Base-by-base conservation (phyloP, 176 grass and related monocot species). In the Dendrocalamus sinicus region DNA sequence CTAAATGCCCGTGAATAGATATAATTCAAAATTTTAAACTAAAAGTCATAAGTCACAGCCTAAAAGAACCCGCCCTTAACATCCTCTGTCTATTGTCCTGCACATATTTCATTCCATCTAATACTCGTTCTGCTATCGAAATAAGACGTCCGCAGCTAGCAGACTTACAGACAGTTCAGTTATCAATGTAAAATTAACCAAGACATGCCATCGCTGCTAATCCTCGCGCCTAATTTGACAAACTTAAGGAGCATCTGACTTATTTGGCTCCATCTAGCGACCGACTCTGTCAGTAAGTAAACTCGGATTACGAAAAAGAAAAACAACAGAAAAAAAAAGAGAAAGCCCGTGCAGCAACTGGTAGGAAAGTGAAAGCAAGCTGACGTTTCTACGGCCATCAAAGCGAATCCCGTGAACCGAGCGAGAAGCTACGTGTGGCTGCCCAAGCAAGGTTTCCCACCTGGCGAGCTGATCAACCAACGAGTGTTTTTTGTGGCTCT, bases 361-460 rank as follows among this genome's bases (percentile, higher is more conserved):
- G 48, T 2, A 64, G 41, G 22, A 41, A 77, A 55, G 81, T 9
- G 30, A 67, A 64, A 73, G 35, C 32, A 78, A 41, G 44, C 16
- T 81, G 6, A 9, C 63, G 57, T 66, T 52, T 70, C 15, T 62
- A 68, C 26, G 84, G 66, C 39, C 57, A 24, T 48, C 37, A 28
- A 30, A 78, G 37, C 40, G 0, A 47, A n/a, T 28, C 75, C 80
- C 89, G 89, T 84, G 89, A 90, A 82, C 23, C 15, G 11, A 39
- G 19, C 59, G 6, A 64, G 19, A 67, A 55, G 70, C 30, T 79
- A 62, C 85, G 7, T 35, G 63, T 78, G 35, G 41, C 28, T 70
- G 53, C 51, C 57, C 48, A 39, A 55, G 53, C 53, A 59, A 64
- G 85, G 22, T 53, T 74, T 6, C 50, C 12, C 24, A 57, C 53